Evolutionary conservation across 2,329 filamentous ascomycete genomes (phyloP).

Genomic region (Ophiocordyceps camponoti-floridani): DNA sequence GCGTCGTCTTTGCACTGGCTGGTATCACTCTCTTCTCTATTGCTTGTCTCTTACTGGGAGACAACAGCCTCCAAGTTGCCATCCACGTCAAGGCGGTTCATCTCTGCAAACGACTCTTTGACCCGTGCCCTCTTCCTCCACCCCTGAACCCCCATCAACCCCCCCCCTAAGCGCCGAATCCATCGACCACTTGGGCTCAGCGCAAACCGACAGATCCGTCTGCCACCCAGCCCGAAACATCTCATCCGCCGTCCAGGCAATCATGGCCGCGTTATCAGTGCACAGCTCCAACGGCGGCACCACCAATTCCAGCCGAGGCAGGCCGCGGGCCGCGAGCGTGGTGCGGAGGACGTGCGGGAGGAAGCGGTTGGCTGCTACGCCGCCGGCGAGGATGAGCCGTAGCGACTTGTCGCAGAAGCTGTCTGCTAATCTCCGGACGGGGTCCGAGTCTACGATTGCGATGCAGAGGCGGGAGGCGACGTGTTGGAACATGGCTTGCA

Average conservation of each 20-base stretch:
- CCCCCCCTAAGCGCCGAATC: slow-evolving; percentile 35
- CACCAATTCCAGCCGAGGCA: slow-evolving; percentile 38
- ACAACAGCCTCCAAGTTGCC: no score
- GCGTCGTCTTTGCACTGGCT: not conserved
- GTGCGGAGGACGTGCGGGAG: slow-evolving; percentile 46
- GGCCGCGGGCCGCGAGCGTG: slow-evolving; percentile 48
- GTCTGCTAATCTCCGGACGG: no score
- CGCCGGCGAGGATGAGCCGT: slow-evolving; percentile 63
- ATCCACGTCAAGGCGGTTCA: no score
- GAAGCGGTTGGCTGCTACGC: slow-evolving; percentile 74
- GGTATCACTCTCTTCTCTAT: not conserved
- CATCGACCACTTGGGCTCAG: slow-evolving; percentile 56
- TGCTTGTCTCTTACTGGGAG: no score
- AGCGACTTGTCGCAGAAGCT: no score
- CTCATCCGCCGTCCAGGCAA: slow-evolving; percentile 82
- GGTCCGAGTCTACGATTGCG: slow-evolving; percentile 28
- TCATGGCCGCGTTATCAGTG: slow-evolving; percentile 96
- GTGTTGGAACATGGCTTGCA: slow-evolving; percentile 78
- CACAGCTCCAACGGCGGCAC: slow-evolving; percentile 66
- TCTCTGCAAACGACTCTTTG: not conserved
- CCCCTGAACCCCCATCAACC: slow-evolving; percentile 43
- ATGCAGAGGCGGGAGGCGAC: slow-evolving; percentile 58
- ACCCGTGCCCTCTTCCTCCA: slow-evolving; percentile 15
- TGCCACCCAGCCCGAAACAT: slow-evolving; percentile 71
- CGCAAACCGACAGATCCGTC: slow-evolving; percentile 39